A percentile compares a stretch with the other conserved stretches of the same genome.
Conservation (phyloP, 192 early-diverging fungal species). For the Gonapodya prolifera region DNA sequence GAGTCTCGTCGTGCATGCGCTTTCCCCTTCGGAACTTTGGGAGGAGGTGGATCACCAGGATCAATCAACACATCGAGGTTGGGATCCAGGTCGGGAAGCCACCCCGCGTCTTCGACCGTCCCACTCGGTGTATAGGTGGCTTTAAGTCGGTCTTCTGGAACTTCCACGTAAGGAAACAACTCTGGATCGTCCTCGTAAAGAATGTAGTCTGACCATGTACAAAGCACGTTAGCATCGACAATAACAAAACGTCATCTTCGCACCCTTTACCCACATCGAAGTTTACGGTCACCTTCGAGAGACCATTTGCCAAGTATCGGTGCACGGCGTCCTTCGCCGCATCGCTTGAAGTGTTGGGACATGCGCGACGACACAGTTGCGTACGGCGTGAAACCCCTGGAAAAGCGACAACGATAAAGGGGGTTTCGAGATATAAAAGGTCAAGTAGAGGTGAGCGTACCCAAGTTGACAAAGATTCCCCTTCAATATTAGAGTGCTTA, state of each 20-base stretch:
- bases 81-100: neutral
- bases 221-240: neutral
- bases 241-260: too few relatives aligned
- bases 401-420: neutral
- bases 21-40: too few relatives aligned
- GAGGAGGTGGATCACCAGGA: too few relatives aligned
- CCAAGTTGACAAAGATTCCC: slow-evolving; percentile 62
- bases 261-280: too few relatives aligned
- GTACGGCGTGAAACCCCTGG: slow-evolving; percentile 67
- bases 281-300: neutral
- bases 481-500: slow-evolving; percentile 64
- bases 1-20: too few relatives aligned
- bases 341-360: slow-evolving; percentile 77
- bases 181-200: neutral
- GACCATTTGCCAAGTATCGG: slow-evolving; percentile 47
- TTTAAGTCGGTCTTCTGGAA: neutral
- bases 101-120: neutral
- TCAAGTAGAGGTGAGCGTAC: slow-evolving; percentile 32
- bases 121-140: neutral
- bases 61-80: neutral
- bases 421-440: neutral
- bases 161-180: neutral
- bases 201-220: neutral
- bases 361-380: slow-evolving; percentile 82
- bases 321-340: slow-evolving; percentile 54